Evolutionary conservation across 768 basidiomycete species (phyloP).

Genomic region (Rhodotorula kratochvilovae): DNA sequence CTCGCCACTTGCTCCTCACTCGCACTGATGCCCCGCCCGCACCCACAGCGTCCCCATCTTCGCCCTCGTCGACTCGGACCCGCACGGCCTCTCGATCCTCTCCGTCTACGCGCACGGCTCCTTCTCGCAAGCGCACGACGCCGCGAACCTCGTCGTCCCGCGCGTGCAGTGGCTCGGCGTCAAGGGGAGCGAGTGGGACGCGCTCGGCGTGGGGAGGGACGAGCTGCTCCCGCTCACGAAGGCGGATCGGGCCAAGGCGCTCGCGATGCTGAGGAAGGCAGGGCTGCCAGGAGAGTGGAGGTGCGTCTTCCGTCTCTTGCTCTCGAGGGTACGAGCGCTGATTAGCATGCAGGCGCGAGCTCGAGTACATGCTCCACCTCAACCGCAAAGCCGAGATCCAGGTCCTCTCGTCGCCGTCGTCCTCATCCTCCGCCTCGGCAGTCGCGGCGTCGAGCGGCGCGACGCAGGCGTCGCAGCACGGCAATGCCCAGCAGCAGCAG

Average conservation of each 20-base stretch:
- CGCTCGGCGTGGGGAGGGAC: slow-evolving; percentile 60
- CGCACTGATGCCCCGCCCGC: no score
- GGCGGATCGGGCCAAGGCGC: slow-evolving; percentile 71
- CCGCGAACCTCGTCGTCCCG: slow-evolving; percentile 54
- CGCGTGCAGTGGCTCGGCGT: slow-evolving; percentile 79
- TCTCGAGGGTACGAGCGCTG: no score
- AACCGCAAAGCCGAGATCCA: slow-evolving; percentile 94
- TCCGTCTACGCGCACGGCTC: slow-evolving; percentile 84
- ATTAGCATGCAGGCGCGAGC: slow-evolving; percentile 64
- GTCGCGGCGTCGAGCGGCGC: no score
- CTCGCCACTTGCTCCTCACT: not conserved
- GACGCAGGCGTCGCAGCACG: not conserved
- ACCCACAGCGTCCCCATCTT: slow-evolving; percentile 68
- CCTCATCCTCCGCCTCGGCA: not conserved
- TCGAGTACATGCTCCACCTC: slow-evolving; percentile 69
- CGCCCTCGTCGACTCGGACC: slow-evolving; percentile 81
- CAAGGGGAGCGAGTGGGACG: slow-evolving; percentile 49
- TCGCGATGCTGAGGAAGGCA: slow-evolving; percentile 58
- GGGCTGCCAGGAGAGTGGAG: slow-evolving; percentile 63
- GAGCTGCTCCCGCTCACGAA: slow-evolving; percentile 63
- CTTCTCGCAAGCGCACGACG: slow-evolving; percentile 64
- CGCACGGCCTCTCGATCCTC: slow-evolving; percentile 86
- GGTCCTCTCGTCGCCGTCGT: slow-evolving; percentile 41
- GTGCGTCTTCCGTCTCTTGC: slow-evolving; percentile 51
- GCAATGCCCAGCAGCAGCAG: no score